These are phyloP conservation scores for Thermochaetoides dissita DNA, from an alignment of 2,329 filamentous ascomycete species.

Conservation along the genomic window DNA sequence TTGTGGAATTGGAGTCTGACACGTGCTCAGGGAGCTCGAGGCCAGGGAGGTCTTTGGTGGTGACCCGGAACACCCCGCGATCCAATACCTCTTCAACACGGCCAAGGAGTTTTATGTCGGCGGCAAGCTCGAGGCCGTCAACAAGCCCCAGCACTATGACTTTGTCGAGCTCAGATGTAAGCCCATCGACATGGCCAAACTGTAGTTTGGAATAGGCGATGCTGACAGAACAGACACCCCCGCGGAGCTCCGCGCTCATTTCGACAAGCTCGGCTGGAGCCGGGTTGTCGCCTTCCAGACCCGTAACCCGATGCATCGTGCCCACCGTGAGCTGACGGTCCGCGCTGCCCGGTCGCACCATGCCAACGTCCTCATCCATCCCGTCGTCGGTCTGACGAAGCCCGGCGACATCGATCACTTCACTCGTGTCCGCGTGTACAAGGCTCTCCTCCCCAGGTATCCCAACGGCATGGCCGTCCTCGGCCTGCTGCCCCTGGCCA, in stretches of 20 bases:
- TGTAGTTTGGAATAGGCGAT: not conserved
- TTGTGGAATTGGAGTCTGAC: slow-evolving; percentile 15
- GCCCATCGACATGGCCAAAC: slow-evolving; percentile 19
- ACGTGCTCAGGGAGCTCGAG: slow-evolving; percentile 60
- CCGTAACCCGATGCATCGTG: slow-evolving; percentile 97
- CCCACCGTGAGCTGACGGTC: slow-evolving; percentile 94
- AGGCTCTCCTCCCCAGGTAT: slow-evolving; percentile 89
- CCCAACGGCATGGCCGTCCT: slow-evolving; percentile 98
- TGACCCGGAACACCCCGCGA: slow-evolving; percentile 78
- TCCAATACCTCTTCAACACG: slow-evolving; percentile 74
- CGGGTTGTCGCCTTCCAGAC: slow-evolving; percentile 98
- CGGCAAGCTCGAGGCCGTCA: slow-evolving; percentile 89
- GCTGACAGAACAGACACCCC: slow-evolving; percentile 54
- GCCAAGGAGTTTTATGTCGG: slow-evolving; percentile 84
- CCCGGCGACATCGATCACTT: slow-evolving; percentile 99
- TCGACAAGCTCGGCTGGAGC: slow-evolving; percentile 98
- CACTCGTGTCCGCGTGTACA: slow-evolving; percentile 96
- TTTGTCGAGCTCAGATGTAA: slow-evolving; percentile 89
- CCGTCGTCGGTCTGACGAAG: slow-evolving; percentile 95
- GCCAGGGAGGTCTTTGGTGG: slow-evolving; percentile 90
- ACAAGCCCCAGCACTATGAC: slow-evolving; percentile 95
- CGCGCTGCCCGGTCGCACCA: slow-evolving; percentile 89
- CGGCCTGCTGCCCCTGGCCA: slow-evolving; percentile 85
- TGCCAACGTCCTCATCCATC: slow-evolving; percentile 97
- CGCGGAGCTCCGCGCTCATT: slow-evolving; percentile 86